Conservation (phyloP, 2,329 filamentous ascomycete species). For the Arthrobotrys megalospora region DNA sequence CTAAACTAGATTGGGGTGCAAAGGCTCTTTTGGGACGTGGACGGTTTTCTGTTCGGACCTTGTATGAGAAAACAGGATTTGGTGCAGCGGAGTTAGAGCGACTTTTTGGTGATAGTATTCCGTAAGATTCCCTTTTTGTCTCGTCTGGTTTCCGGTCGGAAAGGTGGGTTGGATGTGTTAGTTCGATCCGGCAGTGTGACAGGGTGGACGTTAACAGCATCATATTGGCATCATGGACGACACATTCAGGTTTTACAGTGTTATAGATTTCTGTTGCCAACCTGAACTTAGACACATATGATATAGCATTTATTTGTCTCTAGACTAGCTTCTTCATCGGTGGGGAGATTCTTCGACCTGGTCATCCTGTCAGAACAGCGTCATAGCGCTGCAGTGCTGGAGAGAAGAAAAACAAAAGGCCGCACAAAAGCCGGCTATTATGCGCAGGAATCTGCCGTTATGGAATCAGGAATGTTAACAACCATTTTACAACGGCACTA, state of each 20-base stretch:
- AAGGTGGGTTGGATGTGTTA: conserved; percentile 21
- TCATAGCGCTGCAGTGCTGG: conserved; percentile 41
- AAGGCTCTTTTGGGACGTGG: conserved; percentile 37
- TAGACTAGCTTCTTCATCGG: background rate
- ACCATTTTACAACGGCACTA: conserved; percentile 17
- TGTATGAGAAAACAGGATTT: conserved; percentile 51
- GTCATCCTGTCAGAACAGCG: conserved; percentile 28
- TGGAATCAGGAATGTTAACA: conserved; percentile 21
- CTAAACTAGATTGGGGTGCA: conserved; percentile 37
- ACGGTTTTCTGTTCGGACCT: conserved; percentile 25
- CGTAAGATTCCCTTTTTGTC: background rate
- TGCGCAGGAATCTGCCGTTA: conserved; percentile 26
- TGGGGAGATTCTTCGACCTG: background rate
- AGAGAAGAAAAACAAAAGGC: conserved; percentile 7
- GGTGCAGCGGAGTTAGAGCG: conserved; percentile 15
- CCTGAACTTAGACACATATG: conserved; percentile 25
- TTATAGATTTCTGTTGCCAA: conserved; percentile 10
- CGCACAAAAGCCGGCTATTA: conserved; percentile 40
- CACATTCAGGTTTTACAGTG: conserved; percentile 26
- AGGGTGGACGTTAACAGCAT: conserved; percentile 42
- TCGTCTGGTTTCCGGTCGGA: conserved; percentile 25
- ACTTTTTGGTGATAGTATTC: conserved; percentile 33
- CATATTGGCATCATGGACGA: conserved; percentile 56
- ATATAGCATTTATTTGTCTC: conserved; percentile 26
- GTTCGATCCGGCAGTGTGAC: conserved; percentile 43